A percentile compares a stretch with the other conserved stretches of the same genome.
Evolutionary conservation across 2,329 filamentous ascomycete genomes (phyloP).

Genomic region (Simplicillium sp.): DNA sequence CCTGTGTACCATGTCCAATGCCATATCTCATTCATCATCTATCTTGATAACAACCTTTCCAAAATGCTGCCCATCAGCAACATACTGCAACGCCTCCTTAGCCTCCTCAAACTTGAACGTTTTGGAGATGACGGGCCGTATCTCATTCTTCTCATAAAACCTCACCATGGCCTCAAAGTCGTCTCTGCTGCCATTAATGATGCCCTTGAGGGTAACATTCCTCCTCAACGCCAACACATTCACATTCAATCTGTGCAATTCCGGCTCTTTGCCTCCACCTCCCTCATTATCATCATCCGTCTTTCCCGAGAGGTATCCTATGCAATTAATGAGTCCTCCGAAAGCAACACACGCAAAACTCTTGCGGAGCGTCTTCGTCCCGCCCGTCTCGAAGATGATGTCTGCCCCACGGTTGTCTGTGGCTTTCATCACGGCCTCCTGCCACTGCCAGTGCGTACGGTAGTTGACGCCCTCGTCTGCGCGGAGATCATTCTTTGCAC

Average conservation of each 20-base stretch:
- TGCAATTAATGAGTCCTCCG: constrained; percentile 42
- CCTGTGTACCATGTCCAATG: too few species aligned
- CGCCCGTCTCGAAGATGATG: constrained; percentile 46
- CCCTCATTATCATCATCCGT: constrained; percentile 35
- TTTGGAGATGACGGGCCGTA: constrained; percentile 37
- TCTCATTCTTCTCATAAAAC: constrained; percentile 32
- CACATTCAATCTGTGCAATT: constrained; percentile 42
- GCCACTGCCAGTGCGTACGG: constrained; percentile 40
- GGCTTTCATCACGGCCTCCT: constrained; percentile 33
- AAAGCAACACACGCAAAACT: constrained; percentile 44
- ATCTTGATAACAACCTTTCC: constrained; percentile 46
- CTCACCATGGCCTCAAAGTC: constrained; percentile 43
- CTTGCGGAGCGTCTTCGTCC: constrained; percentile 39
- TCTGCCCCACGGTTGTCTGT: constrained; percentile 39
- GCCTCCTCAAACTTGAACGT: constrained; percentile 37
- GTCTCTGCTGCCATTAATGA: constrained; percentile 50
- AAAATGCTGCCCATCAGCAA: constrained; percentile 44
- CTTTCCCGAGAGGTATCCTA: constrained; percentile 42
- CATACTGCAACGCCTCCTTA: constrained; percentile 40
- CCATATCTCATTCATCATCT: constrained; percentile 5
- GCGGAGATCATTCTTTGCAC: constrained; percentile 34
- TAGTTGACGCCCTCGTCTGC: constrained; percentile 46
- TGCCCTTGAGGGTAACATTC: constrained; percentile 40
- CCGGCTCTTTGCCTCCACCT: constrained; percentile 6
- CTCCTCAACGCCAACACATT: constrained; percentile 43